Evolutionary conservation across 257 asterid genomes (phyloP).

Genomic region (Coffea canephora): DNA sequence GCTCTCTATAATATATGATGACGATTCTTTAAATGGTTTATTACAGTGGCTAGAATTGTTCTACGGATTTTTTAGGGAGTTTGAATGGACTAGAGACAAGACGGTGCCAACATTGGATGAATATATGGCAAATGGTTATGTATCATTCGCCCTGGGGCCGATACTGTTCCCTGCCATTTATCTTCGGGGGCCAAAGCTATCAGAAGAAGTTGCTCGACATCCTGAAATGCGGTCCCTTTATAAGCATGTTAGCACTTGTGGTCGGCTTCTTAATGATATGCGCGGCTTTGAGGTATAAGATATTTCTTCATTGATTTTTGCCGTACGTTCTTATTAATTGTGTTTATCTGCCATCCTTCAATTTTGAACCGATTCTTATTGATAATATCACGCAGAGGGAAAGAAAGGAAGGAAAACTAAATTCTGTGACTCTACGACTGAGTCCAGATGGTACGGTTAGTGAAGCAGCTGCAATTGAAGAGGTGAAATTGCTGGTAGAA

Average conservation of each 20-base stretch:
- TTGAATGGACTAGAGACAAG: slow-evolving; percentile 55
- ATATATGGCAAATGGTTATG: slow-evolving; percentile 62
- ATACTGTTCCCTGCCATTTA: slow-evolving; percentile 77
- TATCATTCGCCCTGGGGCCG: slow-evolving; percentile 89
- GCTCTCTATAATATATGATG: no score
- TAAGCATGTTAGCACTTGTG: slow-evolving; percentile 65
- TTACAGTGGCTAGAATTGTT: slow-evolving; percentile 79
- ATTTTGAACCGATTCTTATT: not conserved
- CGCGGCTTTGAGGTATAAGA: slow-evolving; percentile 59
- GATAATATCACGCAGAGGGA: slow-evolving; percentile 58
- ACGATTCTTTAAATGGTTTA: slow-evolving; percentile 6
- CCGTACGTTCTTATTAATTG: no score
- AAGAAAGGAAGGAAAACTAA: slow-evolving; percentile 63
- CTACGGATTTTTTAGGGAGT: slow-evolving; percentile 74
- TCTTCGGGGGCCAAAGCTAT: slow-evolving; percentile 74
- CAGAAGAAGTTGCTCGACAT: slow-evolving; percentile 60
- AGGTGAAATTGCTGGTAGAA: slow-evolving; percentile 41
- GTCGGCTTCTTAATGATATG: slow-evolving; percentile 84
- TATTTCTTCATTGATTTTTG: no score
- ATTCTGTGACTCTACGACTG: slow-evolving; percentile 51
- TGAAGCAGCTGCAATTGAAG: slow-evolving; percentile 45
- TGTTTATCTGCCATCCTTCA: not conserved
- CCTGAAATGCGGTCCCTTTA: slow-evolving; percentile 52
- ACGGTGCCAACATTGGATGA: slow-evolving; percentile 58
- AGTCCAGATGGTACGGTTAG: slow-evolving; percentile 35